These are phyloP conservation scores for Hypoxylon sp. DNA, from an alignment of 2,329 filamentous ascomycete genomes.

Conservation along the genomic window DNA sequence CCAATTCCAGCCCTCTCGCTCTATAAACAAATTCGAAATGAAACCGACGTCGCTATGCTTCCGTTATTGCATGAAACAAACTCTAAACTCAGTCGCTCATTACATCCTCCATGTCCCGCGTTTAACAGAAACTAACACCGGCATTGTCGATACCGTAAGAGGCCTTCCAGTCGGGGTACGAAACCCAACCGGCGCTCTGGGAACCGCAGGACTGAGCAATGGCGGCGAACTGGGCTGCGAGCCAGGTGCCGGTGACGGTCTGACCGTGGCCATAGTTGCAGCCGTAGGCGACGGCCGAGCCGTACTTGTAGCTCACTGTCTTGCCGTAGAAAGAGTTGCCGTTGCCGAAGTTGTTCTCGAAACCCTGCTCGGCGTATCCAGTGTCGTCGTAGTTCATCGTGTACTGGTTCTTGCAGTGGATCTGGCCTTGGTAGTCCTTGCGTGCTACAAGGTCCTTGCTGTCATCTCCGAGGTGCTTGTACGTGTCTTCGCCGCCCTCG, in stretches of 20 bases:
- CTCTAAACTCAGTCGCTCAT: background rate
- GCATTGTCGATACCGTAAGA: background rate
- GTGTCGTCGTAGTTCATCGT: background rate
- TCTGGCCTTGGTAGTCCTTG: background rate
- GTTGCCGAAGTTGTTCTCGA: background rate
- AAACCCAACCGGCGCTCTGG: background rate
- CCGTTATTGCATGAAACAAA: background rate
- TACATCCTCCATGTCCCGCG: background rate
- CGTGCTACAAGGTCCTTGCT: background rate
- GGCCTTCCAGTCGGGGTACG: background rate
- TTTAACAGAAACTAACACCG: background rate
- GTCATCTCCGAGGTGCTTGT: background rate
- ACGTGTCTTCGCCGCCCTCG: background rate
- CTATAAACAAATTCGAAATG: background rate
- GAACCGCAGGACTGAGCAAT: background rate
- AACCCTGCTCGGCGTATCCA: background rate
- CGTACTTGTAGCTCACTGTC: background rate
- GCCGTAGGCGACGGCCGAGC: slow-evolving; percentile 1
- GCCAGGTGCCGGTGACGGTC: background rate
- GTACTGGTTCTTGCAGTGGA: slow-evolving; percentile 3
- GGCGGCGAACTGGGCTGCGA: background rate
- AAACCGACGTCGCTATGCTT: slow-evolving; percentile 1
- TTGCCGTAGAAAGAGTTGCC: background rate
- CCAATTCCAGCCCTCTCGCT: background rate
- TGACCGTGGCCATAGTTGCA: slow-evolving; percentile 1